Evolutionary conservation across 208 protist genomes (phyloP).

Genomic region (Angomonas deanei): DNA sequence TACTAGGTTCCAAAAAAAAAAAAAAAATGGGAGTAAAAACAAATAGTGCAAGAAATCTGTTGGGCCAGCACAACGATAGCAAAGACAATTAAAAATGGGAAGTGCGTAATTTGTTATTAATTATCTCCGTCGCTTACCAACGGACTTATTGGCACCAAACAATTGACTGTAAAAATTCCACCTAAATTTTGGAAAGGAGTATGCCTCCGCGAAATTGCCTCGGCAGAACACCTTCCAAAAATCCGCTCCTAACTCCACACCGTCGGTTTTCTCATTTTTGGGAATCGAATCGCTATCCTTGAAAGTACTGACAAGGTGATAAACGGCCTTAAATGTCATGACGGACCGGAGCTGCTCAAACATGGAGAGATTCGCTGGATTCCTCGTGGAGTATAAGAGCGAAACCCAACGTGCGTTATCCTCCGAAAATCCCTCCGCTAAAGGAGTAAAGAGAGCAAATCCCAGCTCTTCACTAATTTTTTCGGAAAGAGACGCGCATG

Average conservation of each 20-base stretch:
- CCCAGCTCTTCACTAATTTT: conserved; percentile 46
- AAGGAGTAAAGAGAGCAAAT: conserved; percentile 63
- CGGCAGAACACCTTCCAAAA: conserved; percentile 65
- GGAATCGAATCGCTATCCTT: conserved; percentile 31
- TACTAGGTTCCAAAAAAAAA: not conserved
- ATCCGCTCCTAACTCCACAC: conserved; percentile 24
- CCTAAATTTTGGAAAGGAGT: conserved; percentile 40
- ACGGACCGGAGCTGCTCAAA: conserved; percentile 34
- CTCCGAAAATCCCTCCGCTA: conserved; percentile 61
- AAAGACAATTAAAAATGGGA: no score
- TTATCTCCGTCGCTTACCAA: not conserved
- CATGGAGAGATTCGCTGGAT: conserved; percentile 17
- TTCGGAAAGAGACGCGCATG: conserved; percentile 32
- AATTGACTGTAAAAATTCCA: not conserved
- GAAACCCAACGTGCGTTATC: conserved; percentile 58
- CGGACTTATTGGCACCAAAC: not conserved
- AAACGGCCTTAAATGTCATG: conserved; percentile 40
- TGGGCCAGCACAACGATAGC: no score
- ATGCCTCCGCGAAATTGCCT: conserved; percentile 51
- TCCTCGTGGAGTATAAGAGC: conserved; percentile 51
- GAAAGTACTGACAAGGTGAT: conserved; percentile 32
- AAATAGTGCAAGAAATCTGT: not conserved
- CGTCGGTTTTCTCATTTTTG: conserved; percentile 22
- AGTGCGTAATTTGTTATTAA: no score
- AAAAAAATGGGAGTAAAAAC: not conserved